Conservation (phyloP, 306 rosid genomes). For the Hippophae rhamnoides region DNA sequence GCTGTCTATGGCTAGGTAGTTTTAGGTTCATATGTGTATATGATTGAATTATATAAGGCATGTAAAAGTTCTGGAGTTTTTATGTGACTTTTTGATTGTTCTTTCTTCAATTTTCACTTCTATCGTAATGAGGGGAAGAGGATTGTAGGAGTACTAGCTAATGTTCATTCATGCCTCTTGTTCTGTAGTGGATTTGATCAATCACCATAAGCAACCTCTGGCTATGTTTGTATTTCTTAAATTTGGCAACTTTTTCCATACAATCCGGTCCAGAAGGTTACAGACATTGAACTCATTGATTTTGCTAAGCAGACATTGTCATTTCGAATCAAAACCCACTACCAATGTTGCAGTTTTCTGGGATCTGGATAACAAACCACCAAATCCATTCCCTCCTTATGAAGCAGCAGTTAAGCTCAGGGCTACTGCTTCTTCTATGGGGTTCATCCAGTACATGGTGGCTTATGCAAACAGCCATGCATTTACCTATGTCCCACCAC, state of each 20-base stretch:
- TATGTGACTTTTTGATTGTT: too few relatives aligned
- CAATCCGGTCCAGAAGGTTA: slow-evolving; percentile 7
- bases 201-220: not conserved
- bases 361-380: slow-evolving; percentile 83
- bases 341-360: slow-evolving; percentile 63
- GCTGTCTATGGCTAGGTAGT: too few relatives aligned
- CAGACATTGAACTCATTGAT: slow-evolving; percentile 1
- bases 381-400: slow-evolving; percentile 54
- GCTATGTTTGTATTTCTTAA: slow-evolving; percentile 28
- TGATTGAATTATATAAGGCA: too few relatives aligned
- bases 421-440: slow-evolving; percentile 55
- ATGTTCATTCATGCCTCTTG: too few relatives aligned
- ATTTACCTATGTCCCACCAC: slow-evolving; percentile 41
- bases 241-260: slow-evolving; percentile 17
- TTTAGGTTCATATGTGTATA: too few relatives aligned
- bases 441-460: slow-evolving; percentile 49
- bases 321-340: slow-evolving; percentile 20
- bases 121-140: too few relatives aligned
- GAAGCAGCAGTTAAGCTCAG: slow-evolving; percentile 67
- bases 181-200: not conserved
- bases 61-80: too few relatives aligned
- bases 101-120: too few relatives aligned
- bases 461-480: slow-evolving; percentile 62
- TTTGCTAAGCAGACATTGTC: slow-evolving; percentile 19
- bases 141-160: too few relatives aligned